Evolutionary conservation across 345 rosid genomes (phyloP).

Genomic region (Euclidium syriacum): DNA sequence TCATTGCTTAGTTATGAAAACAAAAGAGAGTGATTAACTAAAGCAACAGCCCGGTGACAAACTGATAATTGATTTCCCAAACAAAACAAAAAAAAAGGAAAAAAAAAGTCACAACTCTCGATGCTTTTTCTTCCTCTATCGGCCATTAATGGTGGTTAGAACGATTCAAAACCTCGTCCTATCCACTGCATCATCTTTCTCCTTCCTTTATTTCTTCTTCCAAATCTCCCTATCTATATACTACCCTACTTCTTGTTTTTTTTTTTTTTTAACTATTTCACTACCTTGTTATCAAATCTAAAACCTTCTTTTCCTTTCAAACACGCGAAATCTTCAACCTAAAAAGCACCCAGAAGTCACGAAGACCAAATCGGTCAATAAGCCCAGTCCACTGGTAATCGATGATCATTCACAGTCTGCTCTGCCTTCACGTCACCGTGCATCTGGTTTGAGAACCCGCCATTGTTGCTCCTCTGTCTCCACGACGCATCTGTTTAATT

Average conservation of each 20-base stretch:
- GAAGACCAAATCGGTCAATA: neutral
- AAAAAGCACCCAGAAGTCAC: constrained; percentile 6
- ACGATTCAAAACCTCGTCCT: constrained; percentile 34
- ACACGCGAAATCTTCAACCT: neutral
- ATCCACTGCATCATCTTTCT: neutral
- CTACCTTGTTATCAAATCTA: constrained; percentile 13
- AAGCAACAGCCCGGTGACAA: constrained; percentile 3
- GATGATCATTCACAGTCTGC: constrained; percentile 12
- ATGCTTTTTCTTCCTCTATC: neutral
- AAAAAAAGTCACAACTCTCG: neutral
- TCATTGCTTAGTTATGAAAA: constrained; percentile 3
- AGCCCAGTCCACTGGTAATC: constrained; percentile 25
- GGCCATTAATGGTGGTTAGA: constrained; percentile 19
- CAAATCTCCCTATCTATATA: neutral
- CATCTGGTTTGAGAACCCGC: constrained; percentile 6
- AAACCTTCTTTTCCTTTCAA: neutral
- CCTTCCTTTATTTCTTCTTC: neutral
- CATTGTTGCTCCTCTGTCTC: constrained; percentile 13
- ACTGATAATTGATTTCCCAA: neutral
- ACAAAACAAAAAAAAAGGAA: neutral
- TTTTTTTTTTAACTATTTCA: constrained; percentile 10
- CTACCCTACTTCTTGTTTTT: constrained; percentile 9
- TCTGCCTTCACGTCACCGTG: constrained; percentile 1
- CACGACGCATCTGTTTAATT: constrained; percentile 13
- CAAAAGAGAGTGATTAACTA: constrained; percentile 3